Percentiles rank a stretch among this genome's conserved stretches.
These are phyloP conservation scores for Pseudocercospora ulei DNA, from an alignment of 2,329 filamentous ascomycete species.

Conservation along the genomic window DNA sequence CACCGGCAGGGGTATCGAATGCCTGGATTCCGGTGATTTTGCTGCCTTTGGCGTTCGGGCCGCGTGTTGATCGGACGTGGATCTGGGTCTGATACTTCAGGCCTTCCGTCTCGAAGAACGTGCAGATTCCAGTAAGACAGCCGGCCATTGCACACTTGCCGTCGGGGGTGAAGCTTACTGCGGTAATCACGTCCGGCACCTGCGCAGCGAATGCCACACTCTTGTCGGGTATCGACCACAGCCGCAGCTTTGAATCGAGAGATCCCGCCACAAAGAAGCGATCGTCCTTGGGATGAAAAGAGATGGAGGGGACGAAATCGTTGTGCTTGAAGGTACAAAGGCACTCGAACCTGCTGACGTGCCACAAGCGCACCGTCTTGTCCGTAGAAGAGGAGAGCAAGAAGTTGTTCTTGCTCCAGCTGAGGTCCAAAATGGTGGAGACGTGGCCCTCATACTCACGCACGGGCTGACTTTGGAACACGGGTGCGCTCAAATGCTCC, in stretches of 20 bases:
- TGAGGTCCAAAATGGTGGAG: slow-evolving; percentile 77
- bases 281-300: slow-evolving; percentile 89
- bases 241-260: slow-evolving; percentile 71
- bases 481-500: slow-evolving; percentile 67
- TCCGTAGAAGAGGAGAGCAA: slow-evolving; percentile 94
- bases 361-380: slow-evolving; percentile 91
- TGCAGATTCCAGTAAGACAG: slow-evolving; percentile 70
- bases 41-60: slow-evolving; percentile 89
- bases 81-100: slow-evolving; percentile 75
- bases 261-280: slow-evolving; percentile 94
- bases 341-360: slow-evolving; percentile 73
- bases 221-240: slow-evolving; percentile 98
- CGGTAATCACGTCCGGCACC: slow-evolving; percentile 79
- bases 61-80: slow-evolving; percentile 83
- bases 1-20: slow-evolving; percentile 51
- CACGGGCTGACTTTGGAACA: slow-evolving; percentile 70
- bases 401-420: slow-evolving; percentile 99
- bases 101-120: slow-evolving; percentile 88
- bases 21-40: slow-evolving; percentile 94
- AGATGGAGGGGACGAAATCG: slow-evolving; percentile 88
- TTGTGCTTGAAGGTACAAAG: slow-evolving; percentile 89
- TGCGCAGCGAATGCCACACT: slow-evolving; percentile 73
- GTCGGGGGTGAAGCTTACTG: slow-evolving; percentile 86
- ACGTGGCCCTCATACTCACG: slow-evolving; percentile 76
- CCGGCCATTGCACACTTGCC: slow-evolving; percentile 84